Evolutionary conservation across 2,329 filamentous ascomycete genomes (phyloP).

Genomic region (Alternaria postmessia): DNA sequence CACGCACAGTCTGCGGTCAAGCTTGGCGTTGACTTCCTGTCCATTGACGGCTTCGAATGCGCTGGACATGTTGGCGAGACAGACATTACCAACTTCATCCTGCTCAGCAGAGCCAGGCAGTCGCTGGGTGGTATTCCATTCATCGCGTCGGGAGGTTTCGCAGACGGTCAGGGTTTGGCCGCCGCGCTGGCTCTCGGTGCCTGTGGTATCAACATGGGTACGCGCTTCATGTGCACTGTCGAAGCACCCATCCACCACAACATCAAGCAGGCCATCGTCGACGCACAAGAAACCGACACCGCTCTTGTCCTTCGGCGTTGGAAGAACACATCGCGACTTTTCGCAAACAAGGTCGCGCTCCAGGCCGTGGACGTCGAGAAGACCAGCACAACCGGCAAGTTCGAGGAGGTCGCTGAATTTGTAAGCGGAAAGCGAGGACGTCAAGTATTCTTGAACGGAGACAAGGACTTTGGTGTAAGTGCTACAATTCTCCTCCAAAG

Average conservation of each 20-base stretch:
- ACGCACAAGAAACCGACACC: conserved; percentile 88
- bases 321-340: conserved; percentile 91
- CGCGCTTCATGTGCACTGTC: conserved; percentile 94
- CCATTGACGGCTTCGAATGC: conserved; percentile 98
- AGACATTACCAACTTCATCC: conserved; percentile 89
- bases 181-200: conserved; percentile 90
- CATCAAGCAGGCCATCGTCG: conserved; percentile 92
- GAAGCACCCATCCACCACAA: conserved; percentile 92
- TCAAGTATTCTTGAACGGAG: conserved; percentile 91
- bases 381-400: conserved; percentile 84
- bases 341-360: conserved; percentile 85
- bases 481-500: neutral
- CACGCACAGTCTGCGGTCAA: conserved; percentile 92
- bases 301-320: conserved; percentile 86
- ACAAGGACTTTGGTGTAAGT: conserved; percentile 77
- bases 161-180: conserved; percentile 90
- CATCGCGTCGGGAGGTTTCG: conserved; percentile 95
- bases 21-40: conserved; percentile 94
- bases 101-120: conserved; percentile 85
- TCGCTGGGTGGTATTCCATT: conserved; percentile 80
- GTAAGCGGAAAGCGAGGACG: conserved; percentile 91
- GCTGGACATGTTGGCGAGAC: conserved; percentile 88
- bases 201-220: conserved; percentile 98
- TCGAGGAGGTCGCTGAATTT: conserved; percentile 83
- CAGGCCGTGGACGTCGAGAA: conserved; percentile 84